Base-by-base conservation (phyloP, 2,329 filamentous ascomycete species). In the Paecilomyces dactylethromorphus region DNA sequence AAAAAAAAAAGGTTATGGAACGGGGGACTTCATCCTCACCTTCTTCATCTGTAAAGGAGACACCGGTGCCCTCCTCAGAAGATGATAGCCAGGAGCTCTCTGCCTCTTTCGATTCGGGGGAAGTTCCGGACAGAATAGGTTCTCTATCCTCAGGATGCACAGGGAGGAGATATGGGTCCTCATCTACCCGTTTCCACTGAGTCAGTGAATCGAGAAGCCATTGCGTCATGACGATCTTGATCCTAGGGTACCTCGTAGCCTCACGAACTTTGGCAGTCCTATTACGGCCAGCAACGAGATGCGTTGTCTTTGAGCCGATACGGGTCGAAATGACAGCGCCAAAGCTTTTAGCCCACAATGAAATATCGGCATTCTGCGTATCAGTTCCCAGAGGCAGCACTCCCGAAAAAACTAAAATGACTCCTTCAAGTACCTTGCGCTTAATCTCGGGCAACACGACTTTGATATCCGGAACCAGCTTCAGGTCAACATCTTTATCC, bases 241-340 rank as follows among this genome's bases (percentile, higher is more conserved):
- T 90, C 15, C 86, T 85, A 0, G 88, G 81, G 58, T 91, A 89
- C 63, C 87, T 86, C 13, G 90, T 87, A 0, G 94, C 94, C 73
- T 92, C 88, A 54, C 90, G 88, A 51, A 97, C 91, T 76, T 99
- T 99, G 56, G 91, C 88, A 0, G 94, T 97, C 22, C 92, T 87
- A 32, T 89, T 89, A 24, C 79, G 75, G 1, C 78, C 79, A 24
- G 81, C 80, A 54, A 83, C 76, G 10, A 82, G 71, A 61, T 83
- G 81, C 1, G 81, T 83, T 3, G 80, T 81, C 55, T 70, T 73
- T 22, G 71, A 68, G 35, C 71, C 75, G 35, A 83, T 75, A 39
- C 77, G 76, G 11, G 77, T 71, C n/a, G 75, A 71, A 54, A 83
- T 76, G 22, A 69, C 69, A 3, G 91, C 93, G 21, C 94, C 94